Evolutionary conservation across 2,329 filamentous ascomycete species (phyloP).

Genomic region (Didymella segeticola): DNA sequence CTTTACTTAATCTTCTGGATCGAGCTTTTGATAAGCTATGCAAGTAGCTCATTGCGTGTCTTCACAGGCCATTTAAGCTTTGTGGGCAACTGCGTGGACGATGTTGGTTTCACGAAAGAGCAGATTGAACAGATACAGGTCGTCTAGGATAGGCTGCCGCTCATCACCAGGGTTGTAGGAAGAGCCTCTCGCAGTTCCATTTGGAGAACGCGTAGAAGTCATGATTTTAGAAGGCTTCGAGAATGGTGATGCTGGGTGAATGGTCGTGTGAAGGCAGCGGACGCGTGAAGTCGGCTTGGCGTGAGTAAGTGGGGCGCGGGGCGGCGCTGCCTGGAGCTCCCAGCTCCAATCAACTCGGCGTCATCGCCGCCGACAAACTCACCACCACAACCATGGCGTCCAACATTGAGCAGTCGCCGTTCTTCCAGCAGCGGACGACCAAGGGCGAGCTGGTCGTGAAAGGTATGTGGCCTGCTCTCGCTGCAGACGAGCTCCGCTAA

Average conservation of each 20-base stretch:
- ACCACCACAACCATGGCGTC: conserved; percentile 38
- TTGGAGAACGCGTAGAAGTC: not conserved
- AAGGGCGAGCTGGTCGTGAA: conserved; percentile 42
- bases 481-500: conserved; percentile 23
- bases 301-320: conserved; percentile 7
- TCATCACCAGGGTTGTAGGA: too few species aligned
- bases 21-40: too few species aligned
- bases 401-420: conserved; percentile 45
- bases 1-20: too few species aligned
- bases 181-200: fast-evolving
- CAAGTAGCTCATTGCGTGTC: too few species aligned
- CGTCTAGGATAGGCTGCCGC: not conserved
- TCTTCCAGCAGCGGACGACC: conserved; percentile 41
- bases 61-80: too few species aligned
- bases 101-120: too few species aligned
- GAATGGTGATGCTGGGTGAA: not conserved
- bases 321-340: conserved; percentile 10
- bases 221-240: not conserved
- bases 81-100: too few species aligned
- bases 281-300: conserved; percentile 3
- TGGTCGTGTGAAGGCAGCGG: not conserved
- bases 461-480: conserved; percentile 25
- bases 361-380: conserved; percentile 19
- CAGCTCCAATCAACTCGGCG: conserved; percentile 21
- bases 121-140: too few species aligned